Base-by-base conservation (phyloP, 2,329 filamentous ascomycete genomes). In the Hypoxylon rubiginosum region DNA sequence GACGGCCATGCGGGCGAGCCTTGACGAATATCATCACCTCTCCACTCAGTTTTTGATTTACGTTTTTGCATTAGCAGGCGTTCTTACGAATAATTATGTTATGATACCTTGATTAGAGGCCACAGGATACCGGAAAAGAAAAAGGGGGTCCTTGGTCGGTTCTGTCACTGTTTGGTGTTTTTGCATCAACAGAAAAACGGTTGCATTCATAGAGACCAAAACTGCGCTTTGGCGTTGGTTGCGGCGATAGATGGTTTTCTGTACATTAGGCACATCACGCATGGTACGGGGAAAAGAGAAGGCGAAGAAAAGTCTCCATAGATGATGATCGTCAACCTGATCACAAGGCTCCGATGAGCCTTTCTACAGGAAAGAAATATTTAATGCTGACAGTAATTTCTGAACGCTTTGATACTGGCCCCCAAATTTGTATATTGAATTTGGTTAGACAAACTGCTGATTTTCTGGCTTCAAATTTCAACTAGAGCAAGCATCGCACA, bases 21-120 rank as follows among this genome's bases (percentile, higher is more conserved):
- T 49, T 72, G 62, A 71, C 17, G 19, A 48, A 53, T 58, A 48
- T 24, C 36, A 58, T 60, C 39, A 60, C 66, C 65, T 67, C 69
- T 49, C 65, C 58, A 46, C 69, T 69, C 71, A 67, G 49, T 71
- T 52, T 51, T 58, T 56, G 51, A 62, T 69, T 69, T 66, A 66
- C 68, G 67, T 64, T 61, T 65, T 66, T 60, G 74, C 74, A 76
- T 75, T 67, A 72, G 73, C 71, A 71, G 74, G 75, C 74, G 74
- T 77, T 36, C 17, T 66, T 49, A 28, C 43, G 28, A 45, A 36
- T 36, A 26, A 66, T n/a, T n/a, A n/a, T n/a, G n/a, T 64, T 52
- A 72, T 68, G 75, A 77, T 77, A 77, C 74, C 74, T 76, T 60
- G 21, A 61, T 68, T 67, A 63, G 61, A 70, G 57, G 54, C 56